A percentile compares a stretch with the other conserved stretches of the same genome.
These are phyloP conservation scores for Chrysanthemum makinoi DNA, from an alignment of 129 eudicot genomes.

Conservation along the genomic window DNA sequence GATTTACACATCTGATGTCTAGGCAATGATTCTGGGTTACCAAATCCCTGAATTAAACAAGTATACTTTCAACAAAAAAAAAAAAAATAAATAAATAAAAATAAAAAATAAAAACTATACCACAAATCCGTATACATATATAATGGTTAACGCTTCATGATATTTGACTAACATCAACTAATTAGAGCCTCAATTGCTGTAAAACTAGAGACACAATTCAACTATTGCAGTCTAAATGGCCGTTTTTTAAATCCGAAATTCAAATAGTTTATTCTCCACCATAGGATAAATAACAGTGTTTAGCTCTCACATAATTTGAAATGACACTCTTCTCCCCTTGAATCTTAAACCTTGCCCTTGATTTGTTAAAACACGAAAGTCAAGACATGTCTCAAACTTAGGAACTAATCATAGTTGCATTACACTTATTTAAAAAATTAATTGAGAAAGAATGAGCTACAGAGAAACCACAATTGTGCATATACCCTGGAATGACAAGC, in stretches of 20 bases:
- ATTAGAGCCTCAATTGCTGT: background rate
- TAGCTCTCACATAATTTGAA: background rate
- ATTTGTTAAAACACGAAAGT: slow-evolving; percentile 2
- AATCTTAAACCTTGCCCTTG: background rate
- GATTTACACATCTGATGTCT: slow-evolving; percentile 20
- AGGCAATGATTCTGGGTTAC: slow-evolving; percentile 18
- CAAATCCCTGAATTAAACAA: slow-evolving; percentile 41
- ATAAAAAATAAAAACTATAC: background rate
- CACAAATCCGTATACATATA: background rate
- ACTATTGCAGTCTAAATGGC: background rate
- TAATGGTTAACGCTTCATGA: background rate
- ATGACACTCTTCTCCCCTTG: background rate
- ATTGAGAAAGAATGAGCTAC: background rate
- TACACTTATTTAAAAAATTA: background rate
- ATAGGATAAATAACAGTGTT: background rate
- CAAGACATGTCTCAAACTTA: slow-evolving; percentile 8
- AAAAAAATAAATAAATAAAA: too few species aligned
- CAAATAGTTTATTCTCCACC: slow-evolving; percentile 1
- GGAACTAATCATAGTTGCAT: background rate
- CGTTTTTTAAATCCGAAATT: background rate
- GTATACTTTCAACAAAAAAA: background rate
- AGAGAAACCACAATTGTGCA: background rate
- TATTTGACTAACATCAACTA: slow-evolving; percentile 1
- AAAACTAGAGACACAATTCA: background rate
- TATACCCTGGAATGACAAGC: too few species aligned